phyloP scores from a whole-genome alignment of 352 stramenopile species.

The Phytophthora macrochlamydospora region DNA sequence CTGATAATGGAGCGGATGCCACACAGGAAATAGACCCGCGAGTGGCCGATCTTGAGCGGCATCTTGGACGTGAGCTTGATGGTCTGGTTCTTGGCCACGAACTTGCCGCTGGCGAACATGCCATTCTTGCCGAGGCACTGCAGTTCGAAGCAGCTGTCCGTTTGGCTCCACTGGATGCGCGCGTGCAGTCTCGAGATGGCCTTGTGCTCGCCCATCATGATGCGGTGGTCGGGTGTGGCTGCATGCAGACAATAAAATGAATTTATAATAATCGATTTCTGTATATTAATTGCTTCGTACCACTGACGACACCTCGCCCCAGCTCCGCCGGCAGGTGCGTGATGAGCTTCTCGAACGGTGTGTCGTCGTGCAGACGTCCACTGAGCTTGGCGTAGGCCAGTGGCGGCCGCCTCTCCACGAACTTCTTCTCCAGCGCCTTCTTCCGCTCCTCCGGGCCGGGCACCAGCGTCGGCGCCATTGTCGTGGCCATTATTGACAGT shows the following conservation, averaged over 20 bases:
- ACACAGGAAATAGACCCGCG: constrained; percentile 77
- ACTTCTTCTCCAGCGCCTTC: constrained; percentile 82
- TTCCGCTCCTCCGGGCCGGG: constrained; percentile 62
- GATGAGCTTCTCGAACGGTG: constrained; percentile 76
- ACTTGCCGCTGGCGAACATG: constrained; percentile 72
- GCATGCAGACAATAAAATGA: neutral
- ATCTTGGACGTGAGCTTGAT: constrained; percentile 71
- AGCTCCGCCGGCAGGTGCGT: constrained; percentile 80
- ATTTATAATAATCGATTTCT: too few species aligned
- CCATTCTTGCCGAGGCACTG: constrained; percentile 85
- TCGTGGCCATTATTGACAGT: neutral
- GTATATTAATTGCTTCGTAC: constrained; percentile 11
- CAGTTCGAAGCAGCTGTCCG: constrained; percentile 78
- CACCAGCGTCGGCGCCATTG: constrained; percentile 16
- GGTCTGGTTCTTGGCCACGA: constrained; percentile 73
- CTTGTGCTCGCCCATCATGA: constrained; percentile 82
- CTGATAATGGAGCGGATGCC: constrained; percentile 76
- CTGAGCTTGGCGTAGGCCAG: constrained; percentile 83
- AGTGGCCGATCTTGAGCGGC: constrained; percentile 80
- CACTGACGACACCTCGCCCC: constrained; percentile 55
- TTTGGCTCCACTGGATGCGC: constrained; percentile 79
- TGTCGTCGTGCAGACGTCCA: constrained; percentile 62
- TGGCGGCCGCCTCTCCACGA: constrained; percentile 73
- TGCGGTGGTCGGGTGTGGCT: constrained; percentile 48
- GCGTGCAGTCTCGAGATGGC: constrained; percentile 78